These are phyloP conservation scores for Cryptococcus sp. DNA, from an alignment of 1,284 basidiomycete species.

Conservation along the genomic window DNA sequence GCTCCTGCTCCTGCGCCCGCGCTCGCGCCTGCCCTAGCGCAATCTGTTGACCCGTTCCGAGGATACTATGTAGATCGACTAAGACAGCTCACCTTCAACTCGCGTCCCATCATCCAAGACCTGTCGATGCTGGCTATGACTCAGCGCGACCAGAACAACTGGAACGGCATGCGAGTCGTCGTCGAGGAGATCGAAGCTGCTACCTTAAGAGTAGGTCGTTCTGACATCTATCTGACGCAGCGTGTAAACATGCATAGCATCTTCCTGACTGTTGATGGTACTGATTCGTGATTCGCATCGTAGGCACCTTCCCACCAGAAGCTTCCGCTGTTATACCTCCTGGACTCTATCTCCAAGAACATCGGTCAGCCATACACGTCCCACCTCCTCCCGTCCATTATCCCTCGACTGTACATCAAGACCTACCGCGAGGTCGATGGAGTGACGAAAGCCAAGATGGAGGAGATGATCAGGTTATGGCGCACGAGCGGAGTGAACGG, in stretches of 20 bases:
- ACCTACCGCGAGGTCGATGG: conserved; percentile 83
- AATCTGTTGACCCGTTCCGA: conserved; percentile 44
- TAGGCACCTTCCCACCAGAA: conserved; percentile 91
- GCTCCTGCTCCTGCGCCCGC: conserved; percentile 1
- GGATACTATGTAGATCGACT: conserved; percentile 73
- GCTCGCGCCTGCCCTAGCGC: conserved; percentile 2
- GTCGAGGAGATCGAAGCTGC: conserved; percentile 85
- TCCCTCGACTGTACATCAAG: conserved; percentile 76
- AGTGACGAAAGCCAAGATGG: conserved; percentile 84
- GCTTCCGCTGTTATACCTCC: conserved; percentile 88
- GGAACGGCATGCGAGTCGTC: conserved; percentile 73
- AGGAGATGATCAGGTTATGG: conserved; percentile 93
- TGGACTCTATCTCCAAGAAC: conserved; percentile 97
- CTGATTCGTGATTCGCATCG: not conserved
- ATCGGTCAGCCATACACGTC: conserved; percentile 85
- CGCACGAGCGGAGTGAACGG: conserved; percentile 74
- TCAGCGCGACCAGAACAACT: conserved; percentile 59
- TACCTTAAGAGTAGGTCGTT: conserved; percentile 62
- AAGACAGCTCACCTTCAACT: conserved; percentile 87
- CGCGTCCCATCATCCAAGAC: conserved; percentile 90
- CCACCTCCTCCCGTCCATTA: conserved; percentile 68
- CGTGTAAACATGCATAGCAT: too few species aligned
- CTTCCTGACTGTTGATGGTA: not conserved
- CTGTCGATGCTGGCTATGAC: conserved; percentile 94
- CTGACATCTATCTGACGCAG: conserved; percentile 3